These are phyloP conservation scores for Diaporthe australafricana DNA, from an alignment of 2,329 filamentous ascomycete species.

Conservation along the genomic window DNA sequence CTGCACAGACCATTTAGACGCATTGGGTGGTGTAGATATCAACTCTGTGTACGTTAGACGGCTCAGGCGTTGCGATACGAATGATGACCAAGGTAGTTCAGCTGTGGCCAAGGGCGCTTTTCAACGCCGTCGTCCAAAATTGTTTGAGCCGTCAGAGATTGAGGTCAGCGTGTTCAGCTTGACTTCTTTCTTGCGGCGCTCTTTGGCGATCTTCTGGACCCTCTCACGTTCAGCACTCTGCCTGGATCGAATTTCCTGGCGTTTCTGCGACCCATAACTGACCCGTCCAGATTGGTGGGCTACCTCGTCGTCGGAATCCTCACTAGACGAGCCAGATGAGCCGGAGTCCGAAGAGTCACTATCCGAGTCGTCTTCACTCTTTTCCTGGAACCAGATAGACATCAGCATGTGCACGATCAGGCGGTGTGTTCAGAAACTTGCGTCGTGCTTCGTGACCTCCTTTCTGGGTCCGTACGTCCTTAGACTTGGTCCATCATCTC, in stretches of 20 bases:
- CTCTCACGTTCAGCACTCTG: constrained; percentile 61
- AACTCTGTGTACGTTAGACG: neutral
- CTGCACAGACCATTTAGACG: neutral
- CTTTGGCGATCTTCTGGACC: constrained; percentile 64
- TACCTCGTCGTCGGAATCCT: constrained; percentile 46
- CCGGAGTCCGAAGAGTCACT: constrained; percentile 49
- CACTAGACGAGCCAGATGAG: constrained; percentile 51
- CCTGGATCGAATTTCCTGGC: constrained; percentile 43
- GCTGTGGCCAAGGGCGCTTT: neutral
- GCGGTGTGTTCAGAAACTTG: constrained; percentile 15
- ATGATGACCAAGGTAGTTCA: neutral
- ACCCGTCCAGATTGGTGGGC: constrained; percentile 39
- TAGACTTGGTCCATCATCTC: constrained; percentile 27
- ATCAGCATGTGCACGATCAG: constrained; percentile 20
- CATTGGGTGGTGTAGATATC: neutral
- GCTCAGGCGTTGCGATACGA: neutral
- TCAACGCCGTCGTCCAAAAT: constrained; percentile 23
- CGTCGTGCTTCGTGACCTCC: constrained; percentile 28
- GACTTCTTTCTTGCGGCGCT: constrained; percentile 73
- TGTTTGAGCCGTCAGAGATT: constrained; percentile 60
- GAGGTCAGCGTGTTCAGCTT: constrained; percentile 73
- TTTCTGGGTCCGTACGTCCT: constrained; percentile 33
- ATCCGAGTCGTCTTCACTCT: constrained; percentile 29
- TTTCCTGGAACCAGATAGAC: constrained; percentile 10
- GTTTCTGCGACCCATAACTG: constrained; percentile 31